phyloP scores from a whole-genome alignment of 371 early-diverging fungal species.

The Mycotypha africana region DNA sequence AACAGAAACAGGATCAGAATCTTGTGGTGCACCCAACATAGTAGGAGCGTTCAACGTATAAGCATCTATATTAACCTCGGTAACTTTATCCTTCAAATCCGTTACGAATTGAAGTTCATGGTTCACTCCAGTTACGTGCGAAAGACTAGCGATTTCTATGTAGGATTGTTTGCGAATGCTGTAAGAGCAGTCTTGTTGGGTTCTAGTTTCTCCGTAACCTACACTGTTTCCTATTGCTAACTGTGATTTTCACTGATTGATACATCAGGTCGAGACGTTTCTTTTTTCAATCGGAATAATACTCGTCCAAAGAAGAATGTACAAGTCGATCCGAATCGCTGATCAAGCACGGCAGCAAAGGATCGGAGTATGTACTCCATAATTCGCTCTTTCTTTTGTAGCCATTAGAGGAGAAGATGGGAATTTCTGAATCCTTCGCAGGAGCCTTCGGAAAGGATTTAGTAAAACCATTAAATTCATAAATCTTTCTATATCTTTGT shows the following conservation, averaged over 20 bases:
- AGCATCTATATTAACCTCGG: no score
- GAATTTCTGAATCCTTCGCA: conserved; percentile 14
- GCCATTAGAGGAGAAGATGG: conserved; percentile 9
- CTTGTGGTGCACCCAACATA: no score
- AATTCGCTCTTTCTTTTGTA: conserved; percentile 18
- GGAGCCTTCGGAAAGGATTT: conserved; percentile 9
- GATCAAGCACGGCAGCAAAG: conserved; percentile 19
- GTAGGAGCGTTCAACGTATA: no score
- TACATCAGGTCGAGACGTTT: conserved; percentile 23
- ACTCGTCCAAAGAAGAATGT: conserved; percentile 25
- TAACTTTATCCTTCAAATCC: no score
- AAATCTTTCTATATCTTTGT: conserved; percentile 5
- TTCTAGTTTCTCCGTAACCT: conserved; percentile 9
- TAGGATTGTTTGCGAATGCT: background rate
- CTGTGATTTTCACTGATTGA: conserved; percentile 17
- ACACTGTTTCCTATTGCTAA: conserved; percentile 2
- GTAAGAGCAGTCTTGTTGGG: background rate
- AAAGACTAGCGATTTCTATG: background rate
- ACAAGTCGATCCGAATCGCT: conserved; percentile 19
- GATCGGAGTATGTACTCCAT: conserved; percentile 32
- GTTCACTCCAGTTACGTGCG: no score
- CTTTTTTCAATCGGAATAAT: conserved; percentile 17
- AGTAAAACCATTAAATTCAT: conserved; percentile 11
- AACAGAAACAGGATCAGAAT: no score
- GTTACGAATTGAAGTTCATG: no score